phyloP scores from a whole-genome alignment of 164 flowering plant species.

The Umbellularia californica region DNA sequence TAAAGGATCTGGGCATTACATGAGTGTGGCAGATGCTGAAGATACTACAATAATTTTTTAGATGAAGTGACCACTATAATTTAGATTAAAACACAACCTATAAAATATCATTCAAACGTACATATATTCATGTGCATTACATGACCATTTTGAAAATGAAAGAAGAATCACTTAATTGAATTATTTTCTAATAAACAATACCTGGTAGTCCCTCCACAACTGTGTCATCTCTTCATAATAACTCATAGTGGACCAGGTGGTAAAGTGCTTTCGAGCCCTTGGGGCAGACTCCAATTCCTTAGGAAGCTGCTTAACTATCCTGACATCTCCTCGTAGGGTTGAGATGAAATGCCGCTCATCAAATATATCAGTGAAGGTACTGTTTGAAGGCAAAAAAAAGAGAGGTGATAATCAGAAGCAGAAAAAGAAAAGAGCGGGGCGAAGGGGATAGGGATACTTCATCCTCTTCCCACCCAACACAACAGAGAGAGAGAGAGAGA shows the following conservation, averaged over 20 bases:
- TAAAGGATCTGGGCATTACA: too few species aligned
- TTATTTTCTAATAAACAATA: conserved; percentile 10
- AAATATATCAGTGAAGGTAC: conserved; percentile 82
- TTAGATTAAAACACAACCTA: too few species aligned
- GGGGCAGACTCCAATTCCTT: conserved; percentile 68
- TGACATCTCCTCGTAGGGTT: conserved; percentile 59
- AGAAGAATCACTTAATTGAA: too few species aligned
- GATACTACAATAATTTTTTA: too few species aligned
- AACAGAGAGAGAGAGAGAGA: neutral
- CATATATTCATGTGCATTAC: too few species aligned
- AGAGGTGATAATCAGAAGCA: too few species aligned
- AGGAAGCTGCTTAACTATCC: conserved; percentile 78
- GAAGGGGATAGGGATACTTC: too few species aligned
- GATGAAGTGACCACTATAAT: too few species aligned
- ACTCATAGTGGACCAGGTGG: conserved; percentile 72
- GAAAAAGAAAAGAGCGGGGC: too few species aligned
- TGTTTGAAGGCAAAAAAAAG: conserved; percentile 23
- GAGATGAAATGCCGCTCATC: conserved; percentile 82
- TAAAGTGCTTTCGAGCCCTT: conserved; percentile 82
- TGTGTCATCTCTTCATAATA: conserved; percentile 78
- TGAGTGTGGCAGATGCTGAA: too few species aligned
- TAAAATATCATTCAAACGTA: too few species aligned
- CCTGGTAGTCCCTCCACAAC: conserved; percentile 78
- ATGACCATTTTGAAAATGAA: too few species aligned
- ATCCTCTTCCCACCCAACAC: neutral